phyloP scores from a whole-genome alignment of 2,329 filamentous ascomycete species.

The Neurospora crassa region DNA sequence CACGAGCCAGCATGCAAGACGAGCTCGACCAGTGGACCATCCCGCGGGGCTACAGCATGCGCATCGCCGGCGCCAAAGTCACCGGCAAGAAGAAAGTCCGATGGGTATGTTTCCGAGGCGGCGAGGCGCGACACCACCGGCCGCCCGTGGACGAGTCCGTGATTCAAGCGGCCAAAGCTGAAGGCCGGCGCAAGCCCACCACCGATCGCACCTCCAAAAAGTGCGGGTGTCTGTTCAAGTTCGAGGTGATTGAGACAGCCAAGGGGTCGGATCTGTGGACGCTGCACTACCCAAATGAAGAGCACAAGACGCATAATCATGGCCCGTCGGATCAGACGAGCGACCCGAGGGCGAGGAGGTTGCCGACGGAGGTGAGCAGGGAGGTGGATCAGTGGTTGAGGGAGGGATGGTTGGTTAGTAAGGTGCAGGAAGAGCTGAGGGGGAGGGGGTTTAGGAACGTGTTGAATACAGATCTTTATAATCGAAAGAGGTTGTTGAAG shows the following conservation, averaged over 20 bases:
- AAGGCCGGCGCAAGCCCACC: conserved; percentile 24
- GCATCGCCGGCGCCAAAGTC: conserved; percentile 28
- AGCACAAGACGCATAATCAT: conserved; percentile 26
- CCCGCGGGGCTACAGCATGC: conserved; percentile 29
- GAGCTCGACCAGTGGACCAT: conserved; percentile 28
- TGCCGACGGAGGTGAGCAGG: conserved; percentile 21
- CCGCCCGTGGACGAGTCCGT: conserved; percentile 16
- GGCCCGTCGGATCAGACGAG: conserved; percentile 25
- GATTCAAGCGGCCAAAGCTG: conserved; percentile 18
- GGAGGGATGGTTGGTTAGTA: conserved; percentile 23
- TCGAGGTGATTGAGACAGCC: conserved; percentile 26
- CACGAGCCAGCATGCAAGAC: conserved; percentile 25
- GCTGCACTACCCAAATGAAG: conserved; percentile 28
- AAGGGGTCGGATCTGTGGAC: conserved; percentile 26
- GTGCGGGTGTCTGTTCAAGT: conserved; percentile 28
- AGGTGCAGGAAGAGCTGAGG: conserved; percentile 27
- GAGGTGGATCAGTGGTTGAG: conserved; percentile 27
- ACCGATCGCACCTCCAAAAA: conserved; percentile 27
- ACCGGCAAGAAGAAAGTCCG: conserved; percentile 28
- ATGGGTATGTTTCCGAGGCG: conserved; percentile 29
- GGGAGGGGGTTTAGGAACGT: conserved; percentile 25
- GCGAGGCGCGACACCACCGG: conserved; percentile 24
- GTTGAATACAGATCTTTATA: conserved; percentile 27
- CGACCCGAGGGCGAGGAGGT: conserved; percentile 26
- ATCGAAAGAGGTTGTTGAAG: conserved; percentile 26